Conservation (phyloP, 1,284 basidiomycete genomes). For the Cryptococcus hybrid region DNA sequence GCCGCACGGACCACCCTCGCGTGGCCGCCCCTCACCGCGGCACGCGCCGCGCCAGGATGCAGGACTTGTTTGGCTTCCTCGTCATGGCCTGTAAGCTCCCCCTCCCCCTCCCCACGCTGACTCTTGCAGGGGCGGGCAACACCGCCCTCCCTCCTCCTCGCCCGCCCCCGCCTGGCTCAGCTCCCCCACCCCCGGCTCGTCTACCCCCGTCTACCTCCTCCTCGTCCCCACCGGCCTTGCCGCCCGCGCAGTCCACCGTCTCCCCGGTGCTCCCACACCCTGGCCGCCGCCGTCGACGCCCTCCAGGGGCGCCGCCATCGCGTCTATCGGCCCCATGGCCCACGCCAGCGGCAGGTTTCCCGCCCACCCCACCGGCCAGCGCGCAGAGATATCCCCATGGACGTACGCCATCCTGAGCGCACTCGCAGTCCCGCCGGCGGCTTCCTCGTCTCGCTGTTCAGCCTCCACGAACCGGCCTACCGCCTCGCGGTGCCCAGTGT, state of each 20-base stretch:
- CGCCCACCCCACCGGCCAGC: background rate
- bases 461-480: constrained; percentile 29
- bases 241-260: constrained; percentile 19
- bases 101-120: background rate
- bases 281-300: constrained; percentile 30
- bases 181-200: constrained; percentile 36
- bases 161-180: constrained; percentile 42
- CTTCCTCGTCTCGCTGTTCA: constrained; percentile 29
- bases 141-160: constrained; percentile 37
- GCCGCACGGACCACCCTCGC: constrained; percentile 33
- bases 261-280: constrained; percentile 31
- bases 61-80: constrained; percentile 42
- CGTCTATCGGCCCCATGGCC: constrained; percentile 20
- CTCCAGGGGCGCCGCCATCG: constrained; percentile 30
- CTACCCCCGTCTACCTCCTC: constrained; percentile 34
- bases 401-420: constrained; percentile 32
- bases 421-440: constrained; percentile 36
- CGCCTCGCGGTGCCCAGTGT: constrained; percentile 25
- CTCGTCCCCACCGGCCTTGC: constrained; percentile 31
- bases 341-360: background rate
- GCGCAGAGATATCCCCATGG: constrained; percentile 14
- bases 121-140: constrained; percentile 42
- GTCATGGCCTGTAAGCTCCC: constrained; percentile 37
- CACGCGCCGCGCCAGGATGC: constrained; percentile 13
- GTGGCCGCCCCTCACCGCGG: constrained; percentile 34